Evolutionary conservation across 2,329 filamentous ascomycete genomes (phyloP).

Genomic region (Fusarium papillatum): DNA sequence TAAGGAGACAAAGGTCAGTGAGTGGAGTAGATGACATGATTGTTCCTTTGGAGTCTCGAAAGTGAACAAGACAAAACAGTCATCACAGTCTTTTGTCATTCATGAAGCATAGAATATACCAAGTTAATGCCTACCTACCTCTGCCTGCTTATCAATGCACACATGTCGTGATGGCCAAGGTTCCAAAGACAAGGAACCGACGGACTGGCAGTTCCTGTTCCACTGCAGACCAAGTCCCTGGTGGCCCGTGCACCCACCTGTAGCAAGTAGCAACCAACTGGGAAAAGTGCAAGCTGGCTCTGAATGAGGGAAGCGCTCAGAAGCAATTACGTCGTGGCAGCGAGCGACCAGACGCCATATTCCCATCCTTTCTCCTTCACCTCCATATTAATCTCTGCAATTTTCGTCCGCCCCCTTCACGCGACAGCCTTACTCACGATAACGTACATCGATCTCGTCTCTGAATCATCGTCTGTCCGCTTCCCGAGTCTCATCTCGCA

Average conservation of each 20-base stretch:
- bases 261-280: conserved; percentile 31
- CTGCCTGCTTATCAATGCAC: conserved; percentile 28
- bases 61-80: neutral
- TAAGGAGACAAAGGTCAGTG: neutral
- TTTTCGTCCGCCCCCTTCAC: conserved; percentile 19
- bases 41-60: neutral
- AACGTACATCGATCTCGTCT: conserved; percentile 21
- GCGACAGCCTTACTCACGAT: conserved; percentile 19
- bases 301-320: conserved; percentile 3
- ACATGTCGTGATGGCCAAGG: conserved; percentile 12
- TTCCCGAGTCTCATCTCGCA: conserved; percentile 19
- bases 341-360: conserved; percentile 22
- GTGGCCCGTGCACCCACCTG: conserved; percentile 33
- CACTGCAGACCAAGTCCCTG: conserved; percentile 22
- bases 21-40: neutral
- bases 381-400: conserved; percentile 25
- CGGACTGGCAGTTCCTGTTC: neutral
- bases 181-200: conserved; percentile 17
- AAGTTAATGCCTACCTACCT: conserved; percentile 3
- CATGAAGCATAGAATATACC: neutral
- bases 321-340: conserved; percentile 41
- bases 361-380: conserved; percentile 26
- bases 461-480: conserved; percentile 12
- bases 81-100: neutral
- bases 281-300: conserved; percentile 31